A percentile compares a stretch with the other conserved stretches of the same genome.
phyloP scores from a whole-genome alignment of 805 yeast species.

The Metschnikowia rubicola region DNA sequence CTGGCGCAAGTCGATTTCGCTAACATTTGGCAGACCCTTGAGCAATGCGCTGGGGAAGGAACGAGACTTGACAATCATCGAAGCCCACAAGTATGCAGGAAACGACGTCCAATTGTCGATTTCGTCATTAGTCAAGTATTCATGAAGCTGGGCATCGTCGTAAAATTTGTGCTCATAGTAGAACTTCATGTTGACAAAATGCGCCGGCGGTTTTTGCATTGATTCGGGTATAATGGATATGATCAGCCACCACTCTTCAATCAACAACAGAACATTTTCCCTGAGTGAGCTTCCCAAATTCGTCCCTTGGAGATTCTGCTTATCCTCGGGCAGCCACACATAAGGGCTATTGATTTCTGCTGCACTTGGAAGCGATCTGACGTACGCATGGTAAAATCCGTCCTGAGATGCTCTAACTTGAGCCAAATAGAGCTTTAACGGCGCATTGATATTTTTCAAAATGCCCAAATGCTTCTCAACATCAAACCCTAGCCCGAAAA shows the following conservation, averaged over 20 bases:
- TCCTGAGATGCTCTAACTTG: conserved; percentile 21
- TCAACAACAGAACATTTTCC: conserved; percentile 40
- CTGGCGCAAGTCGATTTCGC: conserved; percentile 16
- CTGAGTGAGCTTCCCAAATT: conserved; percentile 59
- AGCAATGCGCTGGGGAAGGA: conserved; percentile 75
- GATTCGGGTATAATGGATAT: conserved; percentile 30
- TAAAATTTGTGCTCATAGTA: conserved; percentile 42
- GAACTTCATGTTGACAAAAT: conserved; percentile 40
- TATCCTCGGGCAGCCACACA: conserved; percentile 57
- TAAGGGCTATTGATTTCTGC: conserved; percentile 56
- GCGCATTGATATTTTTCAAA: conserved; percentile 25
- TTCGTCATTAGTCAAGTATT: conserved; percentile 20
- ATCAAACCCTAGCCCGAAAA: conserved; percentile 18
- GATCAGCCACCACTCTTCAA: conserved; percentile 60
- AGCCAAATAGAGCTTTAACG: conserved; percentile 36
- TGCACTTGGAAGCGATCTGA: conserved; percentile 34
- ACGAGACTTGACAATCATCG: conserved; percentile 65
- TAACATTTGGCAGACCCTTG: conserved; percentile 28
- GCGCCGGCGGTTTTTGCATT: conserved; percentile 29
- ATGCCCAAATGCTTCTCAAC: conserved; percentile 10
- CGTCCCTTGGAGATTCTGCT: conserved; percentile 57
- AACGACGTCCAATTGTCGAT: conserved; percentile 58
- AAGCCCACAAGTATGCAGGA: conserved; percentile 72
- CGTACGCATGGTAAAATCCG: conserved; percentile 29
- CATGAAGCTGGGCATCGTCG: conserved; percentile 32